Evolutionary conservation across 441 rosid species (phyloP), one percentile per base, ranked within the genome.

Genomic region (Euphorbia schlechtendalii): DNA sequence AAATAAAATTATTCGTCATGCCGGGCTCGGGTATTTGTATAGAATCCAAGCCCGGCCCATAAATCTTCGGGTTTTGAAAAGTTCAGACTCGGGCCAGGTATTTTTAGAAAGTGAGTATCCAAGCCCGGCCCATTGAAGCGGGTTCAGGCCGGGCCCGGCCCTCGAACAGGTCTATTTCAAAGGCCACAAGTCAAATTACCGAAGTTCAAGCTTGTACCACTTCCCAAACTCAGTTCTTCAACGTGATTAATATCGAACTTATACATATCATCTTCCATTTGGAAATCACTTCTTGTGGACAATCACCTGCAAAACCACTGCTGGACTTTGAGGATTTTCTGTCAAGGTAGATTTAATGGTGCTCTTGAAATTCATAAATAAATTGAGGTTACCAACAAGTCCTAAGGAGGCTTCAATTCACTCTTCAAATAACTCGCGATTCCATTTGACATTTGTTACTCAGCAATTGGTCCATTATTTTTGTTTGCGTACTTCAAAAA

Each of bases 361-460:
- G 55, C 24, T 74, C 71, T 34, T 74, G 27, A 71, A 71, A 71
- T 68, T 70, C n/a, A n/a, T n/a, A n/a, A n/a, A n/a, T n/a, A n/a
- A n/a, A n/a, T n/a, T n/a, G n/a, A n/a, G n/a, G n/a, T 61, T 76
- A 88, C 96, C 79, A 86, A 81, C 81, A 89, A 67, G 62, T 86
- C 83, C 67, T 77, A 88, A 54, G 68, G 69, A 62, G 81, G 83
- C 75, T 64, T 78, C 21, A 78, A 57, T 67, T 84, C 88, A 17
- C 80, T 77, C 86, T 58, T 73, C 86, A 71, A 88, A 85, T 59
- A 84, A 83, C 56, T 71, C 62, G 24, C 94, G 87, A 62, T 91
- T 90, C 98, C 99, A 94, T 17, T 78, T 77, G 54, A 91, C 71
- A 66, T 87, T 82, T 89, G 88, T 64, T 91, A 92, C 69, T 73